Percentiles rank a stretch among this genome's conserved stretches.
Evolutionary conservation across 768 basidiomycete species (phyloP).

Genomic region (Trichaptum fuscoviolaceum): DNA sequence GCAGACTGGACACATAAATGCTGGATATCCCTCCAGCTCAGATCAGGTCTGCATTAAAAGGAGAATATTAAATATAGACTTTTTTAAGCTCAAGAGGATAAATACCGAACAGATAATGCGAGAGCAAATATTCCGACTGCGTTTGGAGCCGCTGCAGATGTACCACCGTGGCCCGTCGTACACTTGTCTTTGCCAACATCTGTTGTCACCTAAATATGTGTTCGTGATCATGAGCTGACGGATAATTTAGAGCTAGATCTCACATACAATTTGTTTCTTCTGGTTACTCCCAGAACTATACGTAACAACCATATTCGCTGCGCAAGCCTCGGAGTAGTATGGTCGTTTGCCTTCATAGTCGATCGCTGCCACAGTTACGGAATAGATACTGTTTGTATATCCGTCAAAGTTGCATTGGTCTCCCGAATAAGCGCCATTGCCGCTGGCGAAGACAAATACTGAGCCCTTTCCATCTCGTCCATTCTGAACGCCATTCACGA

Average conservation of each 20-base stretch:
- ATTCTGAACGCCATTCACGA: constrained; percentile 43
- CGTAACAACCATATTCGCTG: constrained; percentile 44
- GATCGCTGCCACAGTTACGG: constrained; percentile 41
- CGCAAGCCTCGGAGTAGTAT: constrained; percentile 45
- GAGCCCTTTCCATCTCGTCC: constrained; percentile 41
- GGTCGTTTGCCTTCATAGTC: constrained; percentile 42
- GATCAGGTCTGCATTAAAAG: constrained; percentile 32
- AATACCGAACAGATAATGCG: constrained; percentile 37
- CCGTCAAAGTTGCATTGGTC: constrained; percentile 53
- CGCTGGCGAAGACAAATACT: constrained; percentile 45
- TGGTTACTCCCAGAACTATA: constrained; percentile 42
- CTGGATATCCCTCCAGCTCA: constrained; percentile 46
- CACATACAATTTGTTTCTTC: constrained; percentile 42
- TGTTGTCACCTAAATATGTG: constrained; percentile 35
- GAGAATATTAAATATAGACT: background rate
- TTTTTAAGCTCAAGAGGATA: background rate
- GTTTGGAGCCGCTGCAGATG: constrained; percentile 44
- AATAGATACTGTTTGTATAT: constrained; percentile 44
- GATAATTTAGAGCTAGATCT: background rate
- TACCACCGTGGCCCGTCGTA: constrained; percentile 40
- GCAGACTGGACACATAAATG: constrained; percentile 36
- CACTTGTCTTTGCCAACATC: constrained; percentile 42
- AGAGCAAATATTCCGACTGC: constrained; percentile 42
- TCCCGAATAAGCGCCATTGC: constrained; percentile 42
- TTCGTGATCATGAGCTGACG: background rate